Percentiles rank a stretch among this genome's conserved stretches.
These are phyloP conservation scores for Neofusicoccum parvum DNA, from an alignment of 2,329 filamentous ascomycete species.

Conservation along the genomic window DNA sequence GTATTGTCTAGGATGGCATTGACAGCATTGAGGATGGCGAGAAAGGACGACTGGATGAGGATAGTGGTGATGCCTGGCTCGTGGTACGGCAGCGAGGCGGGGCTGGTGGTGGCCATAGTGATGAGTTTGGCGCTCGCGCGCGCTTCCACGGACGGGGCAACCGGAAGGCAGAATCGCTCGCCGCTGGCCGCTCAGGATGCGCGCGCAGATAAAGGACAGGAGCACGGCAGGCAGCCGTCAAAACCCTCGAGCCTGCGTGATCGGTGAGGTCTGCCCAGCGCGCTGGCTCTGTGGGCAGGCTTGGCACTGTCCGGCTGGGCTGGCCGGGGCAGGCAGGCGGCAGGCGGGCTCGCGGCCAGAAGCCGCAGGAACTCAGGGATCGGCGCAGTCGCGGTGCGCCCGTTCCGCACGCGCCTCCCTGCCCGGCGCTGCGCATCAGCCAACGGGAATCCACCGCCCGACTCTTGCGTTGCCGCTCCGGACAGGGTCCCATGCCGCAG, in stretches of 20 bases:
- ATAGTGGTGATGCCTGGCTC: constrained; percentile 64
- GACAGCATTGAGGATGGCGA: constrained; percentile 63
- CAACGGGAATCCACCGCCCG: constrained; percentile 2
- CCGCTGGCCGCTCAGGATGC: too few relatives aligned
- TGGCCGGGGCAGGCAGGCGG: neutral
- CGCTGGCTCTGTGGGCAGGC: too few relatives aligned
- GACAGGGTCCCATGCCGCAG: constrained; percentile 20
- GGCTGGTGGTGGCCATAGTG: constrained; percentile 6
- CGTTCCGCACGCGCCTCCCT: constrained; percentile 15
- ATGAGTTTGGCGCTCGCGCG: neutral
- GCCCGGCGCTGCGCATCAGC: constrained; percentile 1
- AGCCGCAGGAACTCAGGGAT: constrained; percentile 1
- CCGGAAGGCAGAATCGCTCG: neutral
- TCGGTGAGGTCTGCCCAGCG: too few relatives aligned
- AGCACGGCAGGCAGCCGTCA: too few relatives aligned
- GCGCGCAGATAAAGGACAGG: too few relatives aligned
- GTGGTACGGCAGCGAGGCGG: constrained; percentile 56
- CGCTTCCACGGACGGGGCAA: too few relatives aligned
- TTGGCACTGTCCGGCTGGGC: too few relatives aligned
- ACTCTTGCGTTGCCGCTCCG: constrained; percentile 5
- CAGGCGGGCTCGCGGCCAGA: constrained; percentile 10
- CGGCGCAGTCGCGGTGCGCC: constrained; percentile 5
- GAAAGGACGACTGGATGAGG: constrained; percentile 62
- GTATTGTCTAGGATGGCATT: constrained; percentile 60
- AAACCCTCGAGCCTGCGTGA: too few relatives aligned